Percentiles rank a stretch among this genome's conserved stretches.
Conservation (phyloP, 768 basidiomycete genomes). For the Epithele typhae region DNA sequence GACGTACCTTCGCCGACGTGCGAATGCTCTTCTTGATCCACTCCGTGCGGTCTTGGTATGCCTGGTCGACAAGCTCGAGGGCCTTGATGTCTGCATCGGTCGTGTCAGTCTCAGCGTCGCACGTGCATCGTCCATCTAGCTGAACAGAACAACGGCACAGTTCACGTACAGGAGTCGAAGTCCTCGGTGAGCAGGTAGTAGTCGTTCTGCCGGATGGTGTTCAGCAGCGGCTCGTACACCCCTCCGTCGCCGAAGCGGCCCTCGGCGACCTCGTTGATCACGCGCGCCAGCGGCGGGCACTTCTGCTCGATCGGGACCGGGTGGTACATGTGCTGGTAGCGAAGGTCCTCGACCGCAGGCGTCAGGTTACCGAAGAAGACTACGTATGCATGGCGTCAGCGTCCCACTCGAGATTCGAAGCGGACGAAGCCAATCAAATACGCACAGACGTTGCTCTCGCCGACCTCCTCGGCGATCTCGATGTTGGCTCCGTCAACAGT, state of each 20-base stretch:
- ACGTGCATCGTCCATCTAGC: not conserved
- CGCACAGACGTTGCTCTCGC: conserved; percentile 88
- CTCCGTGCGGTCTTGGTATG: conserved; percentile 75
- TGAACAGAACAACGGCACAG: too few relatives aligned
- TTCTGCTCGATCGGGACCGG: conserved; percentile 77
- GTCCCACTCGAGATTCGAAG: not conserved
- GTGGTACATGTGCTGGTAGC: conserved; percentile 83
- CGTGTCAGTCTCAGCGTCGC: not conserved
- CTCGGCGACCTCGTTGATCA: conserved; percentile 68
- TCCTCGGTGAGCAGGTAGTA: conserved; percentile 87
- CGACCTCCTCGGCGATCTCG: conserved; percentile 95
- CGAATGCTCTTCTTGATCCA: conserved; percentile 92
- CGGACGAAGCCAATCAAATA: conserved; percentile 32
- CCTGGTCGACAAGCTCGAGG: conserved; percentile 81
- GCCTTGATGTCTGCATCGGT: conserved; percentile 66
- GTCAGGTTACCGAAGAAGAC: conserved; percentile 92
- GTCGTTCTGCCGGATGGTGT: conserved; percentile 73
- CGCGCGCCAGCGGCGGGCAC: conserved; percentile 76
- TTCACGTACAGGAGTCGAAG: conserved; percentile 79
- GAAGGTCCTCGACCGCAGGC: conserved; percentile 81
- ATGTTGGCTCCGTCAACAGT: conserved; percentile 96
- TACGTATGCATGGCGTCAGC: conserved; percentile 22
- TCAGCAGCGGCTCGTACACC: conserved; percentile 85
- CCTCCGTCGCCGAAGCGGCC: conserved; percentile 78
- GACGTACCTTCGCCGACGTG: conserved; percentile 67